Evolutionary conservation across 352 stramenopile species (phyloP).

Genomic region (Globisporangium iwayamae): DNA sequence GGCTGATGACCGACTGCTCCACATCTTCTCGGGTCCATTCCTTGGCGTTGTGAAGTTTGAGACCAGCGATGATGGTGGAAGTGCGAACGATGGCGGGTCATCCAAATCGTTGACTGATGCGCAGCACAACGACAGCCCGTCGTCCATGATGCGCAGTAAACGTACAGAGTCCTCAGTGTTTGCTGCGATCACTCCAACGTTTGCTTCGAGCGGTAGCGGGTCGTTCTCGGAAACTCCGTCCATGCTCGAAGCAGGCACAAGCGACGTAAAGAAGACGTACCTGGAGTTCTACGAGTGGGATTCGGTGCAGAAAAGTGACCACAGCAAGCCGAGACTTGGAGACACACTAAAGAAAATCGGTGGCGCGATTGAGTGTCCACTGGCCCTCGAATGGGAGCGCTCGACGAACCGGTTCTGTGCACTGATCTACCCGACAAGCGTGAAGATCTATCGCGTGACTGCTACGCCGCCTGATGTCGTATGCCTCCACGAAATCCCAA

Average conservation of each 20-base stretch:
- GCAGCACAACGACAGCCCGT: conserved; percentile 29
- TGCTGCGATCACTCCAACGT: conserved; percentile 30
- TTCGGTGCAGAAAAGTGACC: conserved; percentile 2
- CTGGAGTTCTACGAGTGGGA: conserved; percentile 80
- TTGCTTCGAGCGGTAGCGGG: conserved; percentile 17
- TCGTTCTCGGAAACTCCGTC: conserved; percentile 14
- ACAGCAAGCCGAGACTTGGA: conserved; percentile 15
- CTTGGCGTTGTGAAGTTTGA: conserved; percentile 65
- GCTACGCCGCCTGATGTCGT: conserved; percentile 23
- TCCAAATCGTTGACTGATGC: conserved; percentile 21
- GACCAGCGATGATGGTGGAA: conserved; percentile 17
- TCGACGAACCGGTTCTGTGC: conserved; percentile 44
- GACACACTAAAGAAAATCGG: conserved; percentile 25
- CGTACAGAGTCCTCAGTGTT: conserved; percentile 56
- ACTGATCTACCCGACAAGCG: conserved; percentile 43
- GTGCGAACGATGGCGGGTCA: conserved; percentile 10
- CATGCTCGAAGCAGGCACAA: conserved; percentile 16
- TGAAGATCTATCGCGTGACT: conserved; percentile 49
- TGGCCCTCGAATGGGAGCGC: conserved; percentile 61
- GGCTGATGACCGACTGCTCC: conserved; percentile 52
- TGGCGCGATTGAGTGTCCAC: conserved; percentile 41
- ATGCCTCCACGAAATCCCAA: conserved; percentile 60
- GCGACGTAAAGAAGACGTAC: conserved; percentile 50
- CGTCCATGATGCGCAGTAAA: conserved; percentile 36
- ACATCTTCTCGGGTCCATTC: conserved; percentile 67